Conservation (phyloP, 345 rosid genomes). For the Aquilaria sinensis region DNA sequence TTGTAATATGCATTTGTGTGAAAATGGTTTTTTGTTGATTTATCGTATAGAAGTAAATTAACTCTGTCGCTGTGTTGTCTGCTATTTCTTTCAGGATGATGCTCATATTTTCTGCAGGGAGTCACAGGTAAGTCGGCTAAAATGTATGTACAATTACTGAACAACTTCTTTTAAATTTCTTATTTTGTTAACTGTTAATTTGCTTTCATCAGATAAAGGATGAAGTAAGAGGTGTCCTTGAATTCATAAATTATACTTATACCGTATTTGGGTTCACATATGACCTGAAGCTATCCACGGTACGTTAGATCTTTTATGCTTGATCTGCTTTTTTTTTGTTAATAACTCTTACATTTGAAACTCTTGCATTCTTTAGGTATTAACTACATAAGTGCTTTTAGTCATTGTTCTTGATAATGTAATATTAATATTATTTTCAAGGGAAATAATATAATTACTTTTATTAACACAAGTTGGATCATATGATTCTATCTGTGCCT, state of each 20-base stretch:
- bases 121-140: conserved; percentile 47
- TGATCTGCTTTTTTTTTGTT: too few species aligned
- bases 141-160: neutral
- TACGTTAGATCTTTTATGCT: conserved; percentile 21
- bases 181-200: conserved; percentile 6
- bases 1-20: neutral
- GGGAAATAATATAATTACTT: too few species aligned
- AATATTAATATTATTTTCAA: too few species aligned
- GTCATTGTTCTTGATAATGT: too few species aligned
- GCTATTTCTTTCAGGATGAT: conserved; percentile 66
- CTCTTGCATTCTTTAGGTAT: too few species aligned
- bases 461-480: too few species aligned
- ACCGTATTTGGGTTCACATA: conserved; percentile 77
- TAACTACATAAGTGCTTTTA: too few species aligned
- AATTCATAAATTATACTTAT: conserved; percentile 72
- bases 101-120: conserved; percentile 94
- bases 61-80: neutral
- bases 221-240: conserved; percentile 77
- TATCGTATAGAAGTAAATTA: conserved; percentile 5
- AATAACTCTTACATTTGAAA: too few species aligned
- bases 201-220: conserved; percentile 59
- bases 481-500: too few species aligned
- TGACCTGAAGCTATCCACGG: conserved; percentile 91
- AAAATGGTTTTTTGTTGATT: neutral
- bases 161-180: neutral